These are phyloP conservation scores for Porpolomopsis calyptriformis DNA, from an alignment of 768 basidiomycete species.

Conservation along the genomic window DNA sequence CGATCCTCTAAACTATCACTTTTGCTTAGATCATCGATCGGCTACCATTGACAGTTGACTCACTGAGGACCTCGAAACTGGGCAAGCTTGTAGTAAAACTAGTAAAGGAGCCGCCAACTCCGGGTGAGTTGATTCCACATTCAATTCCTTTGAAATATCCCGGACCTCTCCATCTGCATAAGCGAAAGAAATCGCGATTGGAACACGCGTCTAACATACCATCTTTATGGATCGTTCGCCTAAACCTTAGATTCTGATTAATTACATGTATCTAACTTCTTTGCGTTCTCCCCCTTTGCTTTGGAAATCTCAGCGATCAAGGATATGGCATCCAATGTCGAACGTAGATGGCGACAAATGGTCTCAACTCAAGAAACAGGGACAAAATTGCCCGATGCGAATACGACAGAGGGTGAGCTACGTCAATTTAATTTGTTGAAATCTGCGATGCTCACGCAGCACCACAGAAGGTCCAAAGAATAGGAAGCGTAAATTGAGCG, in stretches of 20 bases:
- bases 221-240: conserved; percentile 19
- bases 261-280: conserved; percentile 59
- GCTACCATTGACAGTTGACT: conserved; percentile 61
- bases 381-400: conserved; percentile 34
- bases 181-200: conserved; percentile 12
- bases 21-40: conserved; percentile 66
- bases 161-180: conserved; percentile 14
- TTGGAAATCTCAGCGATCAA: conserved; percentile 62
- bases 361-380: conserved; percentile 32
- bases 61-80: conserved; percentile 60
- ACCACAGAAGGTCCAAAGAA: conserved; percentile 36
- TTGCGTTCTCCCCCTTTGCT: conserved; percentile 32
- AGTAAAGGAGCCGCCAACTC: conserved; percentile 60
- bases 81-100: conserved; percentile 73
- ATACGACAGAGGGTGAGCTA: conserved; percentile 64
- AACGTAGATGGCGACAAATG: conserved; percentile 69
- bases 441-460: conserved; percentile 11
- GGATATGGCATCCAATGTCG: conserved; percentile 86
- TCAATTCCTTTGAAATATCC: conserved; percentile 8
- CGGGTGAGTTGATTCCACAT: conserved; percentile 54
- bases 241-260: conserved; percentile 25
- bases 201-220: conserved; percentile 7
- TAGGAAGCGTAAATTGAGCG: conserved; percentile 70
- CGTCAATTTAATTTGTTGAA: conserved; percentile 32
- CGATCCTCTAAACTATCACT: conserved; percentile 2